Evolutionary conservation across 495 filamentous ascomycete species (phyloP), one percentile per base, ranked within the genome.

Genomic region (Trichoderma virens): DNA sequence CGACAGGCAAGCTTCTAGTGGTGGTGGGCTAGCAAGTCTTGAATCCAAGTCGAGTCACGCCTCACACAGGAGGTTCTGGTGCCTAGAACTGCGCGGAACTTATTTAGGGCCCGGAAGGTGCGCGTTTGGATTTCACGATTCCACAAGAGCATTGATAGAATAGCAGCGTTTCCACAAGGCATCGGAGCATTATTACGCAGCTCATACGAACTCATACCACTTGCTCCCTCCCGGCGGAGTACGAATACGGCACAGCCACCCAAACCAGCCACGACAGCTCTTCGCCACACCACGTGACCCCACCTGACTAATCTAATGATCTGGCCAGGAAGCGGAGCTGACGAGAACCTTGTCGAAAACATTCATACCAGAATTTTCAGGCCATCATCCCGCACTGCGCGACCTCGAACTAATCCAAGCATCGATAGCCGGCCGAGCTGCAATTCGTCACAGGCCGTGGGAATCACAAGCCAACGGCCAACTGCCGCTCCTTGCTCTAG

Each of bases 281-380:
- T 25, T 6, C 31, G 31, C 30, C 30, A 61, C 13, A 61, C n/a
- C 59, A 61, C 59, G 59, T 61, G 59, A n/a, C 4, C 27, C 23
- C 16, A 20, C 2, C 35, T 30, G 43, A 47, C 43, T 47, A 47
- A 47, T 61, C 59, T 35, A 61, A 61, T 61, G 31, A 34, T 35
- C 59, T 61, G 31, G 14, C 16, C 25, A 11, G 8, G 1, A 13
- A 27, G 51, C 51, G 51, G 51, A 56, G 51, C 51, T 28, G 59
- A 34, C 5, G 59, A 61, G 20, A 25, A n/a, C 35, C 59, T 61
- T 39, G 59, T 20, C 30, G 5, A 39, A n/a, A 27, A 39, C 59
- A 61, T 35, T 61, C 59, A 39, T 35, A 61, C 59, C 59, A 39
- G 28, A 61, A 34, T 61, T 39, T 61, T 61, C 59, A 61, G 59